Percentiles rank a stretch among this genome's conserved stretches.
Evolutionary conservation across 352 stramenopile species (phyloP).

Genomic region (Pythium coloratum): DNA sequence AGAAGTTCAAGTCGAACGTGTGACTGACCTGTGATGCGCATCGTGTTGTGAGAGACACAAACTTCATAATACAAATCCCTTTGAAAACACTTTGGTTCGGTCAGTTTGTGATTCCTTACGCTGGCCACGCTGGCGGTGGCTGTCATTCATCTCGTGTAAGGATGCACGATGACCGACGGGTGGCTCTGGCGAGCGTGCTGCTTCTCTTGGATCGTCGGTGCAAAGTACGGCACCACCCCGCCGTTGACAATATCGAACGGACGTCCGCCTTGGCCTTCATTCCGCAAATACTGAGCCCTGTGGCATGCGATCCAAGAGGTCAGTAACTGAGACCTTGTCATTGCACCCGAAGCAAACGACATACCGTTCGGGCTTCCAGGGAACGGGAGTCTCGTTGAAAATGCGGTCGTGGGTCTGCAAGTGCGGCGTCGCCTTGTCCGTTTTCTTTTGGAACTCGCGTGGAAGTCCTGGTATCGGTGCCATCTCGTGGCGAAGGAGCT

Average conservation of each 20-base stretch:
- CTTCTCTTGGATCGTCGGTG: conserved; percentile 70
- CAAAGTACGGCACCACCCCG: conserved; percentile 47
- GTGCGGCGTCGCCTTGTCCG: conserved; percentile 39
- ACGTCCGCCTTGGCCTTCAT: conserved; percentile 59
- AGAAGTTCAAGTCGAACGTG: too few species aligned
- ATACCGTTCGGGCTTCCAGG: conserved; percentile 57
- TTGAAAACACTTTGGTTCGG: neutral
- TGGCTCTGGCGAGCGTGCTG: conserved; percentile 61
- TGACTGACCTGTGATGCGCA: too few species aligned
- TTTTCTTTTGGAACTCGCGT: conserved; percentile 64
- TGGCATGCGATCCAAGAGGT: neutral
- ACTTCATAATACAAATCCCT: neutral
- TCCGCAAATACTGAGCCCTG: conserved; percentile 74
- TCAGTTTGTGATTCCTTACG: too few species aligned
- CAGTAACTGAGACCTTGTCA: neutral
- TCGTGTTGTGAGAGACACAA: too few species aligned
- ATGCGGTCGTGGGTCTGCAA: conserved; percentile 57
- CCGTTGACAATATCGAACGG: conserved; percentile 73
- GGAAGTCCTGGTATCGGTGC: conserved; percentile 27
- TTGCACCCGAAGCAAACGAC: neutral
- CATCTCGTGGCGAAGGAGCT: conserved; percentile 50
- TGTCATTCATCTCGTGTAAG: conserved; percentile 47
- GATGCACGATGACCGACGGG: conserved; percentile 65
- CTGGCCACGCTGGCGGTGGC: too few species aligned
- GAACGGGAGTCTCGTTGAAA: conserved; percentile 67